Conservation (phyloP, 352 stramenopile species). For the Hyaloperonospora arabidopsidis region DNA sequence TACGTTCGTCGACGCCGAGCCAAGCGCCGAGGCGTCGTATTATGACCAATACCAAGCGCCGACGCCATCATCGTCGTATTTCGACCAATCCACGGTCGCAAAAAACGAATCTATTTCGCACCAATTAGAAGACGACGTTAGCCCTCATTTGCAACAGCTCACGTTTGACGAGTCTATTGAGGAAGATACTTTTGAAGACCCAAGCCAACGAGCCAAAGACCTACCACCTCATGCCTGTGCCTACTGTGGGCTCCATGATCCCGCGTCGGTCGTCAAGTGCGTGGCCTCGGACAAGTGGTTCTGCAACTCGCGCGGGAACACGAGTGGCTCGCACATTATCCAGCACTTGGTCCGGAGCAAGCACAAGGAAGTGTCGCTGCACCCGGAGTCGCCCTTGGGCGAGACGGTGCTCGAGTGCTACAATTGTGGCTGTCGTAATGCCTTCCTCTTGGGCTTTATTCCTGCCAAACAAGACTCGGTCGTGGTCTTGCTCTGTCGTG, state of each 20-base stretch:
- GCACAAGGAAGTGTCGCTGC: conserved; percentile 85
- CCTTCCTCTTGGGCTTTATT: conserved; percentile 98
- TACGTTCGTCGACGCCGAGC: conserved; percentile 62
- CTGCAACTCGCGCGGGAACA: conserved; percentile 95
- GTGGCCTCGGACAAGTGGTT: conserved; percentile 97
- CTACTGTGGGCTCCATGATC: conserved; percentile 97
- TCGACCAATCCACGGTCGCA: conserved; percentile 21
- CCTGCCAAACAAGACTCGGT: conserved; percentile 93
- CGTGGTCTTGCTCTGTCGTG: conserved; percentile 96
- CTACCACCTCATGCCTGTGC: conserved; percentile 89
- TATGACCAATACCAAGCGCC: conserved; percentile 56
- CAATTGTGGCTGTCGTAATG: conserved; percentile 97
- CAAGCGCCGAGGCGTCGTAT: conserved; percentile 28
- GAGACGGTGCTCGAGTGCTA: conserved; percentile 99
- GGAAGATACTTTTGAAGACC: conserved; percentile 66
- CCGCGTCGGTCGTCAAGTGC: conserved; percentile 93
- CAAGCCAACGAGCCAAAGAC: conserved; percentile 28
- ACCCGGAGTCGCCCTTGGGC: conserved; percentile 93
- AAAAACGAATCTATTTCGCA: conserved; percentile 29
- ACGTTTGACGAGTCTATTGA: conserved; percentile 69
- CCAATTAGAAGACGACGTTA: conserved; percentile 37
- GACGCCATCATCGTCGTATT: conserved; percentile 14
- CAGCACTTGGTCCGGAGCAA: conserved; percentile 95
- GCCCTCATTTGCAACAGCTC: conserved; percentile 37
- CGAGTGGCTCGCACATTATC: conserved; percentile 93